These are phyloP conservation scores for Curvularia sp. DNA, from an alignment of 2,329 filamentous ascomycete species.

Conservation along the genomic window DNA sequence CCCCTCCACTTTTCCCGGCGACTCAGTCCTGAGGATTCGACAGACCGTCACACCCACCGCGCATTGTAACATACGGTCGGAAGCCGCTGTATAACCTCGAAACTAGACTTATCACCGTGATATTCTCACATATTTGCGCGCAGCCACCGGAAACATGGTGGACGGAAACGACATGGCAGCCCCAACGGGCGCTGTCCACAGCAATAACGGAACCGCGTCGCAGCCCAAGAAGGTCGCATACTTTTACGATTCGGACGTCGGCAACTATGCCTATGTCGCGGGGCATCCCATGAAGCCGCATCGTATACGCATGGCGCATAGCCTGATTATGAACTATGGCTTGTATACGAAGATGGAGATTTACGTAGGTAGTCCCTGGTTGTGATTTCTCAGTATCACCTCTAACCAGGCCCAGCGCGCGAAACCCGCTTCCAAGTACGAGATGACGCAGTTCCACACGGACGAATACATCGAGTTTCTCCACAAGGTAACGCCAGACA, in stretches of 20 bases:
- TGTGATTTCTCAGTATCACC: not conserved
- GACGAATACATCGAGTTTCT: slow-evolving; percentile 77
- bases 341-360: slow-evolving; percentile 78
- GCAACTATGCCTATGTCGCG: slow-evolving; percentile 93
- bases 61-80: not conserved
- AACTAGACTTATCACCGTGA: not conserved
- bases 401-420: slow-evolving; percentile 46
- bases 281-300: slow-evolving; percentile 73
- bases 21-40: slow-evolving; percentile 3
- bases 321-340: slow-evolving; percentile 74
- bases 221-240: slow-evolving; percentile 84
- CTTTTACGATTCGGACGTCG: slow-evolving; percentile 98
- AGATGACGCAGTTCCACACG: slow-evolving; percentile 77
- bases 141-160: slow-evolving; percentile 27
- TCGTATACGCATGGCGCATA: slow-evolving; percentile 69
- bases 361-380: slow-evolving; percentile 58
- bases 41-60: not conserved
- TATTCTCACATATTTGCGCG: slow-evolving; percentile 23
- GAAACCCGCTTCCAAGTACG: slow-evolving; percentile 66
- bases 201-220: slow-evolving; percentile 37
- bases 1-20: slow-evolving; percentile 11
- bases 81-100: not conserved
- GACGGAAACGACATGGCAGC: slow-evolving; percentile 9
- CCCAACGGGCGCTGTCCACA: slow-evolving; percentile 18
- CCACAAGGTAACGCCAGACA: slow-evolving; percentile 93